Evolutionary conservation across 108 stramenopile species (phyloP), one percentile per base, ranked within the genome.

Genomic region (Pseudonitzschia multiseries): DNA sequence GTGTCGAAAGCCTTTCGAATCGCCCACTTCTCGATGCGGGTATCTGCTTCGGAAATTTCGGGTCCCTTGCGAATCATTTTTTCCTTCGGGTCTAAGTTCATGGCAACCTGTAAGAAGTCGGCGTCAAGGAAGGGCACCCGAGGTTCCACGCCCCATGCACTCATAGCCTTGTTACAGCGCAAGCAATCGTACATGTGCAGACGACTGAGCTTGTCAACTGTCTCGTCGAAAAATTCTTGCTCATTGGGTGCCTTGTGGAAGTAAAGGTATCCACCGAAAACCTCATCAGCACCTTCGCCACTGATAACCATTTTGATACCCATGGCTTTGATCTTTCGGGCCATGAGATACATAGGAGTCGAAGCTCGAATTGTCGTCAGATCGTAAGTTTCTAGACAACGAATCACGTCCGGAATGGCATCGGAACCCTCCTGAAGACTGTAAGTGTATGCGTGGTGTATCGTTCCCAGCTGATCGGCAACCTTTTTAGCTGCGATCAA

Each of bases 241-340:
- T 74, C 88, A 83, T 97, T 97, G 81, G 98, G 98, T 12, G 96
- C 95, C 87, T 99, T 98, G 91, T 99, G 97, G 92, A 98, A 99
- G 91, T 99, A 99, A 44, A 99, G 93, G 86, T 99, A 99, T 15
- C 98, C 98, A 14, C 97, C 97, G 68, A 98, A 96, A 31, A 97
- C 93, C 79, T 99, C 98, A 76, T 99, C 98, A 31, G 97, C 97
- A 50, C 98, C 98, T 81, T 99, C 98, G 18, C 98, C 98, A 57
- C 87, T 87, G 53, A 99, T 80, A n/a, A 99, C 98, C 97, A 99
- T 98, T 79, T 99, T 99, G 66, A 99, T 97, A n/a, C 97, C 97
- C 97, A 97, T 97, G 67, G 97, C 97, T 85, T 98, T 98, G 85
- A 99, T 99, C 86, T 99, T 99, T 31, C 97, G 82, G 3, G 89